Evolutionary conservation across 2,329 filamentous ascomycete species (phyloP).

Genomic region (Pseudogymnoascus sp.): DNA sequence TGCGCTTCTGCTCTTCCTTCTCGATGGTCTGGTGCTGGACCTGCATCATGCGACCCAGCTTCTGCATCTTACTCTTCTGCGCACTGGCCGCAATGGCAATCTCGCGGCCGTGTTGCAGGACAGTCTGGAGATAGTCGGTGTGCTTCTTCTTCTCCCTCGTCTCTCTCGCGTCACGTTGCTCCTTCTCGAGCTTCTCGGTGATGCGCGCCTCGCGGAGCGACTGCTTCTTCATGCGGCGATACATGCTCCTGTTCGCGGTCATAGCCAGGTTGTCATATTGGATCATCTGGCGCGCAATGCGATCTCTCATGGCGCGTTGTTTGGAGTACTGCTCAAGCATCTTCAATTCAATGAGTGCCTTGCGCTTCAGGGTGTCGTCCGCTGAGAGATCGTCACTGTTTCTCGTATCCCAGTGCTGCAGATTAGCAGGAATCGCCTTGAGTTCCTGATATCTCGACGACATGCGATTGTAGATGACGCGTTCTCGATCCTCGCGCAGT

Average conservation of each 20-base stretch:
- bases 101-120: conserved; percentile 73
- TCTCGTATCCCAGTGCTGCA: conserved; percentile 76
- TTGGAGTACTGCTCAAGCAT: conserved; percentile 79
- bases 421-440: conserved; percentile 73
- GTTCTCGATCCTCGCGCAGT: conserved; percentile 76
- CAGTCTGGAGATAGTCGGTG: conserved; percentile 79
- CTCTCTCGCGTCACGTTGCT: conserved; percentile 92
- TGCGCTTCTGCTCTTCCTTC: conserved; percentile 97
- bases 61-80: conserved; percentile 69
- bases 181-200: conserved; percentile 97
- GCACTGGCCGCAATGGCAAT: conserved; percentile 58
- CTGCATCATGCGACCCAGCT: conserved; percentile 83
- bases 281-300: conserved; percentile 85
- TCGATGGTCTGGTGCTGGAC: conserved; percentile 91
- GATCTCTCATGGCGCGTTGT: conserved; percentile 76
- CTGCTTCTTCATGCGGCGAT: conserved; percentile 95
- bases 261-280: conserved; percentile 94
- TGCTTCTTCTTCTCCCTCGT: conserved; percentile 98
- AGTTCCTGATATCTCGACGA: conserved; percentile 76
- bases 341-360: conserved; percentile 93
- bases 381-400: conserved; percentile 60
- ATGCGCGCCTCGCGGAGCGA: conserved; percentile 90
- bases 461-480: conserved; percentile 84
- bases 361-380: conserved; percentile 77
- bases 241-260: conserved; percentile 86